Conservation (phyloP, 176 grass and related monocot genomes). For the Rhipidocladum racemiflorum region DNA sequence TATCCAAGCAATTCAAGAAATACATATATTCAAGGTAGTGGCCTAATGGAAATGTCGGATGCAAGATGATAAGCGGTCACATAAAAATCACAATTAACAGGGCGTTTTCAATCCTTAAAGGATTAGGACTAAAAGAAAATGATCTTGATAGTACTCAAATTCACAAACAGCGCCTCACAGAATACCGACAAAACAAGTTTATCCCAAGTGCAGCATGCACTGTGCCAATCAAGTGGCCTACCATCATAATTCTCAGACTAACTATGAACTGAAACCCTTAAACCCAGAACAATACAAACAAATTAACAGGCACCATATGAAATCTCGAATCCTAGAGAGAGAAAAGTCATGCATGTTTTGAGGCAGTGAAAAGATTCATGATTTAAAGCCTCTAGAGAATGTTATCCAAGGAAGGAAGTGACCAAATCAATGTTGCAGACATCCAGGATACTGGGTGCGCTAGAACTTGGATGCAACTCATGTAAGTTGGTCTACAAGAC, state of each 20-base stretch:
- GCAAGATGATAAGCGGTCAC: background rate
- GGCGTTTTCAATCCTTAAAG: background rate
- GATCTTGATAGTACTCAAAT: background rate
- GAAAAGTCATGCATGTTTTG: background rate
- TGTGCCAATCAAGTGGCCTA: background rate
- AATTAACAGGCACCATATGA: background rate
- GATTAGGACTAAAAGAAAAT: background rate
- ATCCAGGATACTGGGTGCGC: background rate
- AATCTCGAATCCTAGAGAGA: background rate
- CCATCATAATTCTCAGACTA: background rate
- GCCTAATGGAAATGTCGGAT: background rate
- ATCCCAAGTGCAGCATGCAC: background rate
- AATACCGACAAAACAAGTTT: background rate
- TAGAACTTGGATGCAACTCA: background rate
- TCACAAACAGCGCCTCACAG: background rate
- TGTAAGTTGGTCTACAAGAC: background rate
- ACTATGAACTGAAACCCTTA: background rate
- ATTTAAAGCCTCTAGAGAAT: background rate
- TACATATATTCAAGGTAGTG: background rate
- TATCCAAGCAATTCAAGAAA: background rate
- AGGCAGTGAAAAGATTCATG: background rate
- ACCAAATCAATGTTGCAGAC: background rate
- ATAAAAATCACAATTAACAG: background rate
- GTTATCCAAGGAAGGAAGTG: slow-evolving; percentile 7
- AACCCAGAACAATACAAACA: slow-evolving; percentile 1